phyloP scores from a whole-genome alignment of 31 red algal species.

The Endocladia muricata region DNA sequence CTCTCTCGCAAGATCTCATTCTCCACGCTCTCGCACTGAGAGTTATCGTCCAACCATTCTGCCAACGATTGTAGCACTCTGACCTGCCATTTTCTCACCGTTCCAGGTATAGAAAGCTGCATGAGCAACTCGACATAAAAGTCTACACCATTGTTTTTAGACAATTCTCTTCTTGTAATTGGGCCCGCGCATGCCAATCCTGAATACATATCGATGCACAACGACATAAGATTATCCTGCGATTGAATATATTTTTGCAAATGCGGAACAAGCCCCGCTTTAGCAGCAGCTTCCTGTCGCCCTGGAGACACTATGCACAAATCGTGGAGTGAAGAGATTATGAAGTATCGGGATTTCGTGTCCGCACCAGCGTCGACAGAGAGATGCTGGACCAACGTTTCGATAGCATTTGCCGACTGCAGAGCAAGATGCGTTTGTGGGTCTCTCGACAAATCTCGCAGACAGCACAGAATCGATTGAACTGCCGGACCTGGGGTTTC shows the following conservation, averaged over 20 bases:
- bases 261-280: slow-evolving; percentile 78
- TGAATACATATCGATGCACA: slow-evolving; percentile 81
- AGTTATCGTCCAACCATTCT: slow-evolving; percentile 70
- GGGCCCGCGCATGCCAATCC: slow-evolving; percentile 59
- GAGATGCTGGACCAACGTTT: slow-evolving; percentile 58
- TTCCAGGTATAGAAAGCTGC: slow-evolving; percentile 61
- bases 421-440: slow-evolving; percentile 75
- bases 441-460: slow-evolving; percentile 78
- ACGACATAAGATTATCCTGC: slow-evolving; percentile 64
- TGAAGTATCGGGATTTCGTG: slow-evolving; percentile 51
- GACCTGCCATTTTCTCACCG: slow-evolving; percentile 72
- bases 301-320: slow-evolving; percentile 71
- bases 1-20: slow-evolving; percentile 20
- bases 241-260: slow-evolving; percentile 62
- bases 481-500: slow-evolving; percentile 28
- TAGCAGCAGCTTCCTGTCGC: slow-evolving; percentile 67
- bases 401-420: slow-evolving; percentile 51
- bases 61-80: slow-evolving; percentile 66
- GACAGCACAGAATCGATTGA: slow-evolving; percentile 56
- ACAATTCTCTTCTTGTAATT: slow-evolving; percentile 46
- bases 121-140: slow-evolving; percentile 69
- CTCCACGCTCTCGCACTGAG: slow-evolving; percentile 45
- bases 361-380: slow-evolving; percentile 22
- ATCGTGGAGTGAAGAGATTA: slow-evolving; percentile 76
- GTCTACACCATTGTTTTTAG: slow-evolving; percentile 63